phyloP scores from a whole-genome alignment of 768 basidiomycete genomes.

The Chalciporus chontae region DNA sequence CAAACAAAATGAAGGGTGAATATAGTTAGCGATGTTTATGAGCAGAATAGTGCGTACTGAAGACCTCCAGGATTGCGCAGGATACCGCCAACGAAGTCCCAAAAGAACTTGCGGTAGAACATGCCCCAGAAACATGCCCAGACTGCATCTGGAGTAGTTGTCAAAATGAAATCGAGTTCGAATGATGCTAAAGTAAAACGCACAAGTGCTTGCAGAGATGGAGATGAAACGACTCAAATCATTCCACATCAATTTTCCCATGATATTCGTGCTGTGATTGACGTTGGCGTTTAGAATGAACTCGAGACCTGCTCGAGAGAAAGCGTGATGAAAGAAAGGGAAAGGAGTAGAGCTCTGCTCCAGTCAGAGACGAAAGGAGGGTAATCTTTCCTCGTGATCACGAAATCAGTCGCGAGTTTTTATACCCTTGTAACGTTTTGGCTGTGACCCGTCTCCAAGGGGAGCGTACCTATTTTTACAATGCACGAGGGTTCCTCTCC shows the following conservation, averaged over 20 bases:
- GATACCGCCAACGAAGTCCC: slow-evolving; percentile 87
- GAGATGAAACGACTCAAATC: slow-evolving; percentile 68
- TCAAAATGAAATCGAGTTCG: slow-evolving; percentile 9
- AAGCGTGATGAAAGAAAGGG: neutral
- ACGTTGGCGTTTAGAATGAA: slow-evolving; percentile 5
- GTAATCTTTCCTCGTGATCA: too few species aligned
- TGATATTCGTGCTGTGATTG: slow-evolving; percentile 33
- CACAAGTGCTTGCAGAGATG: slow-evolving; percentile 69
- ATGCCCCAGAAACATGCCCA: slow-evolving; percentile 83
- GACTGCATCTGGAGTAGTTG: slow-evolving; percentile 52
- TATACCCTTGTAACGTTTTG: too few species aligned
- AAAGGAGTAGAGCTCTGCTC: slow-evolving; percentile 37
- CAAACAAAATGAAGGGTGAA: neutral
- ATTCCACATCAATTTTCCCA: slow-evolving; percentile 85
- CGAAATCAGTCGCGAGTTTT: too few species aligned
- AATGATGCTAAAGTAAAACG: slow-evolving; percentile 33
- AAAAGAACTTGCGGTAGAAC: slow-evolving; percentile 91
- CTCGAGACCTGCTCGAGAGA: slow-evolving; percentile 12
- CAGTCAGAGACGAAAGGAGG: slow-evolving; percentile 2
- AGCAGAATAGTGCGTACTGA: slow-evolving; percentile 49
- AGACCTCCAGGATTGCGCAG: slow-evolving; percentile 75
- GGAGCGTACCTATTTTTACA: slow-evolving; percentile 1
- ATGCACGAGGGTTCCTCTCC: too few species aligned
- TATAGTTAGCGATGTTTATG: neutral
- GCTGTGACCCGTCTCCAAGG: slow-evolving; percentile 7